Evolutionary conservation across 257 asterid genomes (phyloP), one percentile per base, ranked within the genome.

Genomic region (Paulownia fortunei): DNA sequence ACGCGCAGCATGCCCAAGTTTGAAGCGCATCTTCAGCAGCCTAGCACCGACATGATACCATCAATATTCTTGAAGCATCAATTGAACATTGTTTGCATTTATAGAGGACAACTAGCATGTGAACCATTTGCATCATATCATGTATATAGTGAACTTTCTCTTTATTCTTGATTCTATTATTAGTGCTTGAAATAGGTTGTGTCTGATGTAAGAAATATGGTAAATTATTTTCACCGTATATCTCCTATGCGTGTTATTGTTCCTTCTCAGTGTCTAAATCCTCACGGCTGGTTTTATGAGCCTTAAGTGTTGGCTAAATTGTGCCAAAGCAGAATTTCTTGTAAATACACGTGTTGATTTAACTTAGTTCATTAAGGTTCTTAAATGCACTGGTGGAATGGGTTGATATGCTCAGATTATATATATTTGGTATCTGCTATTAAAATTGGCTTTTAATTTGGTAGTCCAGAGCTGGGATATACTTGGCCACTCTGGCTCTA

Each of bases 11-110:
- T 89, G 89, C 86, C 92, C 93, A 32, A 88, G 96, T 74, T 87
- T 92, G 85, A 92, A 88, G 74, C 94, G 96, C 80, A 85, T 89
- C 76, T 89, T 82, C 85, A 90, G 82, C 88, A 90, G 96, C 74
- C 82, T 81, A 19, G 86, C 78, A 55, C 87, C 89, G 6, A 34
- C 76, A 4, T 90, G 83, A 88, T 37, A 34, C 56, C 4, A 64
- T 44, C 44, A 39, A 65, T n/a, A 12, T 23, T 10, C 8, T 13
- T 41, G 23, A 72, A 46, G 16, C 51, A 51, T 59, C 51, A 16
- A 24, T 12, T 15, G 49, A 4, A 27, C 55, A 79, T 27, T 44
- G 51, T 61, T 66, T 59, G 70, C 46, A 54, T 74, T 23, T 21
- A 19, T 63, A 32, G 69, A 32, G 41, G 30, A 79, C 46, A 27